Conservation (phyloP, 441 rosid genomes). For the Macaranga tanarius region DNA sequence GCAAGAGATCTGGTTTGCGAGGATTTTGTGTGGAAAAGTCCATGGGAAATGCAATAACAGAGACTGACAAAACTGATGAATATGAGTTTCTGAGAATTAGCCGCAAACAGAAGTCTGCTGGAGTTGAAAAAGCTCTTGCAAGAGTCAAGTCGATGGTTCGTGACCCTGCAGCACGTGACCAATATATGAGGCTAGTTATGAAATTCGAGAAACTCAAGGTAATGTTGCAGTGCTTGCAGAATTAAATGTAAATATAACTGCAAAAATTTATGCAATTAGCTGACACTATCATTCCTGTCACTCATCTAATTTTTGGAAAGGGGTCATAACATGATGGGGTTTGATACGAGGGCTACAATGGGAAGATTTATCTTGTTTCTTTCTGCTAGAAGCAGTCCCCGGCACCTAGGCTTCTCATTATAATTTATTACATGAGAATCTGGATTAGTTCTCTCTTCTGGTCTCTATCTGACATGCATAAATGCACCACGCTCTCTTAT, state of each 20-base stretch:
- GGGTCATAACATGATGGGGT: not conserved
- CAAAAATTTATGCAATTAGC: not conserved
- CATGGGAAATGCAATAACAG: conserved; percentile 24
- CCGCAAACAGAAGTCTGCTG: conserved; percentile 62
- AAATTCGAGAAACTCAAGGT: conserved; percentile 42
- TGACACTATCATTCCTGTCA: not conserved
- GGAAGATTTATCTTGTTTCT: too few species aligned
- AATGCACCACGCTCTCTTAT: not conserved
- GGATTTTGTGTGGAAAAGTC: conserved; percentile 51
- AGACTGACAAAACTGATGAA: conserved; percentile 48
- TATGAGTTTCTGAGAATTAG: conserved; percentile 67
- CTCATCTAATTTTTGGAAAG: not conserved
- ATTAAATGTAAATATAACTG: not conserved
- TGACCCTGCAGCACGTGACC: conserved; percentile 55
- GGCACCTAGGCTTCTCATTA: not conserved
- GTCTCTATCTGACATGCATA: not conserved
- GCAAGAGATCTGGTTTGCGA: conserved; percentile 75
- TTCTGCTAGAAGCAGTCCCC: not conserved
- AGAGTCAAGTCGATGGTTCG: conserved; percentile 63
- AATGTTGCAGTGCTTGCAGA: not conserved
- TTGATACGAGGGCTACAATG: not conserved
- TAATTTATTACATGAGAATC: not conserved
- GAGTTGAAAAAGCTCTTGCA: conserved; percentile 56
- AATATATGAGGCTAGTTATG: conserved; percentile 57
- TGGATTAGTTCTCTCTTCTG: not conserved